phyloP scores from a whole-genome alignment of 495 filamentous ascomycete genomes.

The Penicillium roqueforti region DNA sequence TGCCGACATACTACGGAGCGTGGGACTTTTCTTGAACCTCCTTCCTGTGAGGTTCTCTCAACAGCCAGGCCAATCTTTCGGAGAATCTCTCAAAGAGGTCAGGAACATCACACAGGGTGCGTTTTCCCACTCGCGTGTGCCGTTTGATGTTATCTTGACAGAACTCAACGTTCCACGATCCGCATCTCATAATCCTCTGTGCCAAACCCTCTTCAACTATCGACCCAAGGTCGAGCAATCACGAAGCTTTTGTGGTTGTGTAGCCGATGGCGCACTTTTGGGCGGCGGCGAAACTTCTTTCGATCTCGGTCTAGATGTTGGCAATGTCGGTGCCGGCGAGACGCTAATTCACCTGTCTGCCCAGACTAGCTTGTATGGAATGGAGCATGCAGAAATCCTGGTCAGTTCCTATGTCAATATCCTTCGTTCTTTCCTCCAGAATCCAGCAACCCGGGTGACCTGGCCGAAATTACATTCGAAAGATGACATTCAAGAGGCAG shows the following conservation, averaged over 20 bases:
- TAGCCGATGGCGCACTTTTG: conserved; percentile 15
- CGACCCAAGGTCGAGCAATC: conserved; percentile 20
- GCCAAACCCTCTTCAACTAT: conserved; percentile 43
- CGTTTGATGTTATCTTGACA: conserved; percentile 43
- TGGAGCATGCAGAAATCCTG: conserved; percentile 22
- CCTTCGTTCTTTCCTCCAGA: conserved; percentile 19
- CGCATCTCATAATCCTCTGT: conserved; percentile 32
- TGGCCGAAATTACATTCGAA: conserved; percentile 17
- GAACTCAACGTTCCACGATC: conserved; percentile 32
- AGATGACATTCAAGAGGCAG: conserved; percentile 9
- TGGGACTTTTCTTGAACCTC: conserved; percentile 48
- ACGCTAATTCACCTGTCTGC: conserved; percentile 11
- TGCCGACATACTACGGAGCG: conserved; percentile 21
- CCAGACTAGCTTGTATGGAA: conserved; percentile 25
- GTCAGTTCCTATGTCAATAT: conserved; percentile 29
- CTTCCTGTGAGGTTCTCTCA: conserved; percentile 39
- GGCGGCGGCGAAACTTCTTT: conserved; percentile 23
- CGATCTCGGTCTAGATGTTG: conserved; percentile 22
- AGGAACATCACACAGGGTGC: conserved; percentile 21
- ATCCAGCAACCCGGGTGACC: conserved; percentile 19
- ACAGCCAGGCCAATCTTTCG: conserved; percentile 12
- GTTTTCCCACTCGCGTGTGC: conserved; percentile 34
- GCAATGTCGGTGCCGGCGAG: conserved; percentile 11
- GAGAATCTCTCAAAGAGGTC: conserved; percentile 12
- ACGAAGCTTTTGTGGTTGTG: conserved; percentile 18